Evolutionary conservation across 2,329 filamentous ascomycete genomes (phyloP), one percentile per base, ranked within the genome.

Genomic region (Venturia carpophila): DNA sequence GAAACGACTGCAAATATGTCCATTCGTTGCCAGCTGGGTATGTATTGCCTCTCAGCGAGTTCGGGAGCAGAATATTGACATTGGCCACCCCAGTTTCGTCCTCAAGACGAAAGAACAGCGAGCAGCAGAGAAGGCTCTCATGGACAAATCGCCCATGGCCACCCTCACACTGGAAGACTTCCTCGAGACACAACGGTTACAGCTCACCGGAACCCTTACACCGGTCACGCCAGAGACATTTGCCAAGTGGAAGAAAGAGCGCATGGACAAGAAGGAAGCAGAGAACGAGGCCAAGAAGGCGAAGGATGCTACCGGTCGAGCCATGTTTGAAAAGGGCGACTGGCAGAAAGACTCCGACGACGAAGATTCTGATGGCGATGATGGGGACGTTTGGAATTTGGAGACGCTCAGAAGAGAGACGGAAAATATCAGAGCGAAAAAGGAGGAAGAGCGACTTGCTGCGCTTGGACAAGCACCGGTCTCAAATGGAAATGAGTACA

Each of bases 31-130:
- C 95, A 71, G 90, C 92, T 73, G 94, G 94, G 90, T 95, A 85
- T 73, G 89, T 85, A 43, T 7, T 43, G 5, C 21, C 34, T 2
- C 24, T 41, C 5, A 19, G 34, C 24, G 34, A 30, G 5, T 52
- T n/a, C 5, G 10, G 2, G 45, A 41, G 7, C 19, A 10, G 27
- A 64, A 34, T n/a, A 56, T 34, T 64, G 6, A 45, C 43, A 64
- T 27, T 76, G 69, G 58, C 21, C 13, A 17, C 42, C 65, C 58
- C 71, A 96, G 92, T 66, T 99, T 97, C 80, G 82, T 99, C 55
- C 84, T 99, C 68, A 99, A 99, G 82, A 99, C 94, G 21, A 97
- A 95, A 78, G 95, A 97, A 75, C 94, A 99, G 76, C 85, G 91
- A 70, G 92, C 91, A 1, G 92, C 92, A 27, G 95, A 99, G 77